phyloP scores from a whole-genome alignment of 192 early-diverging fungal genomes.

The Coemansia pectinata region DNA sequence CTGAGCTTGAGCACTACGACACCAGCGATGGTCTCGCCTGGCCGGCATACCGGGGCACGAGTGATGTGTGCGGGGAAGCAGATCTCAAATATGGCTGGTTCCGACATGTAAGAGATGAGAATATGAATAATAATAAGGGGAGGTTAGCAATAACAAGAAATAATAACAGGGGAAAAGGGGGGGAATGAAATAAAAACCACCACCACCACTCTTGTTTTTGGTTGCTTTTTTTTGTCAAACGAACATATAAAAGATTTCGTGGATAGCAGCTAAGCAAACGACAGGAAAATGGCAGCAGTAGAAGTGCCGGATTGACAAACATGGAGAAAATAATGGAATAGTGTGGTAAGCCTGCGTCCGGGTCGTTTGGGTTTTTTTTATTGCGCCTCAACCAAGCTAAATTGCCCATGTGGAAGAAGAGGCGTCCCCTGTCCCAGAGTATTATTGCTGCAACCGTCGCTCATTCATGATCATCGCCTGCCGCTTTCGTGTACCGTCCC shows the following conservation, averaged over 20 bases:
- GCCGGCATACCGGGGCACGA: conserved; percentile 44
- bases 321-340: background rate
- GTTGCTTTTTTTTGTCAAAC: background rate
- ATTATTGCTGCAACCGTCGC: conserved; percentile 5
- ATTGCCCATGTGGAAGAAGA: background rate
- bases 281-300: background rate
- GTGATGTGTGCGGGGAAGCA: conserved; percentile 56
- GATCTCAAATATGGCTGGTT: conserved; percentile 51
- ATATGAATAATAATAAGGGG: background rate
- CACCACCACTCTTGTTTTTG: background rate
- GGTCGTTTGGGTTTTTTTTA: background rate
- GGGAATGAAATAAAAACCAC: background rate
- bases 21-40: conserved; percentile 51
- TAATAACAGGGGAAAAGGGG: background rate
- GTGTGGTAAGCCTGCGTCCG: conserved; percentile 1
- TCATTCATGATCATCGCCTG: conserved; percentile 8
- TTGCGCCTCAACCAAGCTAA: background rate
- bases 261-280: background rate
- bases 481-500: background rate
- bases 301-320: background rate
- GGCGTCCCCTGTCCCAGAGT: background rate
- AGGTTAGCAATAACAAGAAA: background rate
- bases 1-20: conserved; percentile 54
- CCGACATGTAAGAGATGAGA: conserved; percentile 25
- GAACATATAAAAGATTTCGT: background rate